phyloP scores from a whole-genome alignment of 495 filamentous ascomycete genomes.

The Darksidea phi region DNA sequence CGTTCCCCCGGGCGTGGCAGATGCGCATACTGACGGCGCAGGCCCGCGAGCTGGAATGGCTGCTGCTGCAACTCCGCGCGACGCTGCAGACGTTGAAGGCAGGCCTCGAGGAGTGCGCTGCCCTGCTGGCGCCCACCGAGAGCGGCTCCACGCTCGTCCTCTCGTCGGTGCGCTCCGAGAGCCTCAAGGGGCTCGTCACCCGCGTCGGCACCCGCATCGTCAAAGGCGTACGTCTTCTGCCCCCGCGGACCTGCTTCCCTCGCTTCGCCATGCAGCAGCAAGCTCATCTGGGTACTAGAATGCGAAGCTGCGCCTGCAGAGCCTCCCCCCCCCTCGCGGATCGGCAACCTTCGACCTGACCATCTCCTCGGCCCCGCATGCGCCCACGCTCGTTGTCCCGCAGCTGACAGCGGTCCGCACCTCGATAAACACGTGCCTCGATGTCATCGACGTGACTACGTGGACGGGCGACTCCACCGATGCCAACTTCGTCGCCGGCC shows the following conservation, averaged over 20 bases:
- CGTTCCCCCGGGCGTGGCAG: background rate
- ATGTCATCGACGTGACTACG: constrained; percentile 73
- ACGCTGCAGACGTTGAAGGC: constrained; percentile 73
- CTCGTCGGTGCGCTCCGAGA: constrained; percentile 82
- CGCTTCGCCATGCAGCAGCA: too few relatives aligned
- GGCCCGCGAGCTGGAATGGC: constrained; percentile 83
- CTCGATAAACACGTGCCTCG: constrained; percentile 73
- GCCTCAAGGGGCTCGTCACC: constrained; percentile 87
- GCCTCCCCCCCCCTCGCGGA: constrained; percentile 52
- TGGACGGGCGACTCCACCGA: constrained; percentile 61
- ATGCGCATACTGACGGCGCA: constrained; percentile 36
- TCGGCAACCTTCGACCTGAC: constrained; percentile 57
- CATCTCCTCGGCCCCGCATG: constrained; percentile 50
- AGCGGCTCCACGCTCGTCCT: constrained; percentile 83
- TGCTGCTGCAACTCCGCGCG: constrained; percentile 72
- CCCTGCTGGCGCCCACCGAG: constrained; percentile 76
- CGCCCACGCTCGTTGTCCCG: constrained; percentile 58
- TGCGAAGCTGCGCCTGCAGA: constrained; percentile 44
- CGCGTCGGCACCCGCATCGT: constrained; percentile 50
- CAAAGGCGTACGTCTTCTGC: constrained; percentile 40
- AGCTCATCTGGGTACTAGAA: too few relatives aligned
- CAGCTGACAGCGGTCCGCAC: constrained; percentile 69
- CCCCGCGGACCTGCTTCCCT: too few relatives aligned
- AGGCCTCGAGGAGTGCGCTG: constrained; percentile 84
- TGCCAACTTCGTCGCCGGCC: constrained; percentile 70